These are phyloP conservation scores for Verticillium isaacii DNA, from an alignment of 2,329 filamentous ascomycete genomes.

Conservation along the genomic window DNA sequence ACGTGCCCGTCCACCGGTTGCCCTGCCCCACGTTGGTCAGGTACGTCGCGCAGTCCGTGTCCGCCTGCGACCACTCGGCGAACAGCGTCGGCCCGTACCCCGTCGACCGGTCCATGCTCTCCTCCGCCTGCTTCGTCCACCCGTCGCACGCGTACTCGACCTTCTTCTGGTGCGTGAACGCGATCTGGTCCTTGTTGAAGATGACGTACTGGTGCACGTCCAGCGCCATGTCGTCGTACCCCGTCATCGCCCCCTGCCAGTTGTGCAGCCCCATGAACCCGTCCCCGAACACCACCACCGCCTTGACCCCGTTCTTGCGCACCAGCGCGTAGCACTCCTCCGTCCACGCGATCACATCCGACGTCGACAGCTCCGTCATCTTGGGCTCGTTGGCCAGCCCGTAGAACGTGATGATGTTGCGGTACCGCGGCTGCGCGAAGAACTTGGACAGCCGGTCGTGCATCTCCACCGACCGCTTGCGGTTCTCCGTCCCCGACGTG, in stretches of 20 bases:
- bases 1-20: conserved; percentile 87
- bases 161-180: conserved; percentile 76
- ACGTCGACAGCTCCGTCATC: conserved; percentile 67
- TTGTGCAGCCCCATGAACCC: conserved; percentile 88
- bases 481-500: conserved; percentile 74
- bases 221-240: conserved; percentile 70
- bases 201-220: conserved; percentile 99
- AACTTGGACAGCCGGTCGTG: conserved; percentile 85
- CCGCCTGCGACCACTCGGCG: conserved; percentile 96
- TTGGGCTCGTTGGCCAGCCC: conserved; percentile 91
- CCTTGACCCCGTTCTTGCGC: conserved; percentile 68
- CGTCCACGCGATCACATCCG: conserved; percentile 76
- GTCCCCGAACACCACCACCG: conserved; percentile 81
- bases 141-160: conserved; percentile 80
- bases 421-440: conserved; percentile 90
- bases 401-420: conserved; percentile 88
- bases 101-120: conserved; percentile 66
- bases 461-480: conserved; percentile 76
- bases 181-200: conserved; percentile 87
- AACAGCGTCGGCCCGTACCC: conserved; percentile 93
- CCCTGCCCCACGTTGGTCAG: conserved; percentile 89
- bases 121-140: conserved; percentile 75
- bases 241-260: conserved; percentile 80
- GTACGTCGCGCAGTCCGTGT: conserved; percentile 85
- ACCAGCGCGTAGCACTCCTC: conserved; percentile 66